Percentiles rank a stretch among this genome's conserved stretches.
These are phyloP conservation scores for Striga hermonthica DNA, from an alignment of 305 asterid species.

Conservation along the genomic window DNA sequence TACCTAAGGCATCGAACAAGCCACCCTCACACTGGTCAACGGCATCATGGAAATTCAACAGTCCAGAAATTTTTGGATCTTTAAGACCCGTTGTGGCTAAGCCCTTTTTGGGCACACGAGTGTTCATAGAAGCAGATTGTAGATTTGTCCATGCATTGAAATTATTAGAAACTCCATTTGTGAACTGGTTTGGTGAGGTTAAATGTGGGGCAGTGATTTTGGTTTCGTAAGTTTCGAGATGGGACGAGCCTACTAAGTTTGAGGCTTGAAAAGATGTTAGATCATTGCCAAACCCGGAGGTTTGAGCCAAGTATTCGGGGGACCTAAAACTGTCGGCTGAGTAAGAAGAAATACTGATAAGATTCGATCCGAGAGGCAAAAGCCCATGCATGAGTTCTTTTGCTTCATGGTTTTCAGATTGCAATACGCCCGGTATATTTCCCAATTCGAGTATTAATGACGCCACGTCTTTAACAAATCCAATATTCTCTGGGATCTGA, in stretches of 20 bases:
- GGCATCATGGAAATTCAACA: constrained; percentile 32
- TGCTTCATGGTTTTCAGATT: constrained; percentile 39
- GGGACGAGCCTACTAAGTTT: background rate
- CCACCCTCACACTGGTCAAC: constrained; percentile 47
- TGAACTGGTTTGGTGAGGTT: constrained; percentile 26
- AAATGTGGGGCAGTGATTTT: constrained; percentile 28
- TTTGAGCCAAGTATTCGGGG: constrained; percentile 28
- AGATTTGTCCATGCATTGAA: constrained; percentile 42
- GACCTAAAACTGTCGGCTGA: constrained; percentile 15
- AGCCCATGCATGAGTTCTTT: constrained; percentile 32
- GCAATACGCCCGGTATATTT: constrained; percentile 45
- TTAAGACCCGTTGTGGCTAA: constrained; percentile 5
- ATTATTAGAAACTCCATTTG: constrained; percentile 30
- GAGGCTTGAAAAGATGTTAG: constrained; percentile 29
- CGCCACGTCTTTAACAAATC: constrained; percentile 52
- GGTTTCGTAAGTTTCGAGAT: constrained; percentile 17
- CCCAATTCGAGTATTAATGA: constrained; percentile 54
- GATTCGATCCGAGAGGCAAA: background rate
- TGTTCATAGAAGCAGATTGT: constrained; percentile 9
- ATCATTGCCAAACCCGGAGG: constrained; percentile 16
- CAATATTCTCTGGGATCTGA: constrained; percentile 60
- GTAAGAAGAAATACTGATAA: constrained; percentile 31
- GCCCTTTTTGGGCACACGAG: too few species aligned
- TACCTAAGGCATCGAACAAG: constrained; percentile 60
- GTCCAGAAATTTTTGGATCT: background rate